Percentiles rank a stretch among this genome's conserved stretches.
Evolutionary conservation across 2,329 filamentous ascomycete genomes (phyloP).

Genomic region (Fusarium protoensiforme): DNA sequence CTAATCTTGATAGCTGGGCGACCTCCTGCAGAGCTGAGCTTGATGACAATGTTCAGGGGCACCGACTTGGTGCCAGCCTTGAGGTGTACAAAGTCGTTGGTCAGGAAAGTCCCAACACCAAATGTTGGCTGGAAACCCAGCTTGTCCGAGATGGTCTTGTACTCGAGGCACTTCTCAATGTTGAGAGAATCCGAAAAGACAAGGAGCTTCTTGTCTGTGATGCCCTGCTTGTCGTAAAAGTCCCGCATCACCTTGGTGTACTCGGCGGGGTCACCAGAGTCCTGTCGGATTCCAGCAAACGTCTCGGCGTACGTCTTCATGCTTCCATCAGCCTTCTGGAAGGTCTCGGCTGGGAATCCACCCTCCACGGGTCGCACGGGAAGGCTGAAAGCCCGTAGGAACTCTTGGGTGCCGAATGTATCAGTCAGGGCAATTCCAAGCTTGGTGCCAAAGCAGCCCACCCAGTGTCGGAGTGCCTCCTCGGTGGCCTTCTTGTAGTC

Average conservation of each 20-base stretch:
- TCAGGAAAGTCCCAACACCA: conserved; percentile 94
- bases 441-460: conserved; percentile 87
- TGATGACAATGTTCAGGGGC: conserved; percentile 98
- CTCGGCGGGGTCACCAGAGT: conserved; percentile 85
- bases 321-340: conserved; percentile 52
- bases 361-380: conserved; percentile 62
- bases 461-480: conserved; percentile 86
- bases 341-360: conserved; percentile 55
- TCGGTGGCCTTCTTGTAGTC: conserved; percentile 89
- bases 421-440: conserved; percentile 93
- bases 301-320: conserved; percentile 79
- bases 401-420: conserved; percentile 92
- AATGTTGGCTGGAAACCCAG: conserved; percentile 88
- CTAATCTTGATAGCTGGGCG: conserved; percentile 90
- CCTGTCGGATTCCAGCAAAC: conserved; percentile 87
- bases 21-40: conserved; percentile 86
- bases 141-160: conserved; percentile 84
- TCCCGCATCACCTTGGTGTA: conserved; percentile 83
- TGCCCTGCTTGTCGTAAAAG: conserved; percentile 82
- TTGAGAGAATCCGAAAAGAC: conserved; percentile 97
- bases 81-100: conserved; percentile 87
- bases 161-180: conserved; percentile 89
- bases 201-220: conserved; percentile 85
- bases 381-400: conserved; percentile 84
- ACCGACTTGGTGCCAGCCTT: conserved; percentile 83